Base-by-base conservation (phyloP, 345 rosid genomes). In the Melastoma malabathricum region DNA sequence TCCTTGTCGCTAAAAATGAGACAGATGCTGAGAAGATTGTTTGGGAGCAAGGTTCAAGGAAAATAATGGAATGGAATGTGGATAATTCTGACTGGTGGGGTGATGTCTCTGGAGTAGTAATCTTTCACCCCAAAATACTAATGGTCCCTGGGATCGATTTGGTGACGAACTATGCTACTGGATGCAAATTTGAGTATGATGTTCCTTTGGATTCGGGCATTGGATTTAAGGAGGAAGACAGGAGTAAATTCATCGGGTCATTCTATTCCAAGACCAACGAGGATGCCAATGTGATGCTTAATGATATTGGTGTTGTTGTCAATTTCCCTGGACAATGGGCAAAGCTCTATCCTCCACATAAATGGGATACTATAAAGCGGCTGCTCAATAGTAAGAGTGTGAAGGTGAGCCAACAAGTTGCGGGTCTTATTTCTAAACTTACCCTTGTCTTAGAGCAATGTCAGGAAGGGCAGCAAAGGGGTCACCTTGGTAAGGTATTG, bases 361-460 rank as follows among this genome's bases (percentile, higher is more conserved):
- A 88, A 44, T 92, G 99, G 70, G 99, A 95, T 76, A 88, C 99
- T 62, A 88, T 92, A 43, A 92, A 92, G 78, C 88, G 99, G 99
- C 84, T 97, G 19, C 53, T 92, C 77, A 92, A 92, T 74, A 92
- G 88, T 84, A 88, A 88, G 73, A 84, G 95, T 55, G 97, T 97
- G 15, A 92, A 92, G 77, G 98, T 92, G 31, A 77, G 99, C 63
- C 99, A 92, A 57, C 99, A 92, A 68, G 95, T 95, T 1, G 94
- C 99, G 8, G 99, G 88, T 79, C 95, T 92, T 51, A 92, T 92
- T 61, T 84, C 95, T 31, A 77, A 97, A 62, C 81, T 92, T 49
- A 97, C 94, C 49, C 95, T 92, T 66, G 90, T 92, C 27, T 87
- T 92, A 97, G 84, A 83, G 73, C 98, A 88, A 58, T 92, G 98